phyloP scores from a whole-genome alignment of 306 rosid species.

The Dryas octopetala region DNA sequence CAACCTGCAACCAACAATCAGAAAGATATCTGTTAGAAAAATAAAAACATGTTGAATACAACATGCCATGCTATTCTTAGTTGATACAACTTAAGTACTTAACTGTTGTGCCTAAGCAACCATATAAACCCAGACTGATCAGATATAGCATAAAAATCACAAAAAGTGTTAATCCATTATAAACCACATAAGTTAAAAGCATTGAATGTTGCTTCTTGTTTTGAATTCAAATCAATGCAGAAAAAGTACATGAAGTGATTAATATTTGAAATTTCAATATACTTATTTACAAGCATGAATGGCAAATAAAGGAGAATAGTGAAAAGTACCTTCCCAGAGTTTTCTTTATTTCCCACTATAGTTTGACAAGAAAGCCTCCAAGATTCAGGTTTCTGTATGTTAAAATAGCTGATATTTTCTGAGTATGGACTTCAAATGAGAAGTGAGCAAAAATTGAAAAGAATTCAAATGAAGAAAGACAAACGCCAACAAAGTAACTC shows the following conservation, averaged over 20 bases:
- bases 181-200: background rate
- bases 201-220: background rate
- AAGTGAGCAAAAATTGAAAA: background rate
- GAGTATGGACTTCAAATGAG: background rate
- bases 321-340: slow-evolving; percentile 79
- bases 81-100: too few relatives aligned
- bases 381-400: slow-evolving; percentile 79
- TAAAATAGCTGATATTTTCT: slow-evolving; percentile 1
- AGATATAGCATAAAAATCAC: background rate
- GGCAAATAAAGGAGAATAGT: slow-evolving; percentile 18
- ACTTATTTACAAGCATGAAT: background rate
- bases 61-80: background rate
- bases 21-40: background rate
- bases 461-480: background rate
- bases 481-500: background rate
- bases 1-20: slow-evolving; percentile 36
- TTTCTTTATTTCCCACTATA: slow-evolving; percentile 87
- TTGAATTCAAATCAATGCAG: background rate
- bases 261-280: background rate
- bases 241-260: background rate
- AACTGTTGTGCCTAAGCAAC: too few relatives aligned
- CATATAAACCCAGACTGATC: too few relatives aligned
- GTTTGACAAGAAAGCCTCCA: slow-evolving; percentile 99
- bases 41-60: background rate
- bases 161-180: background rate